Conservation (phyloP, 1,284 basidiomycete species). For the Heliocybe sulcata region DNA sequence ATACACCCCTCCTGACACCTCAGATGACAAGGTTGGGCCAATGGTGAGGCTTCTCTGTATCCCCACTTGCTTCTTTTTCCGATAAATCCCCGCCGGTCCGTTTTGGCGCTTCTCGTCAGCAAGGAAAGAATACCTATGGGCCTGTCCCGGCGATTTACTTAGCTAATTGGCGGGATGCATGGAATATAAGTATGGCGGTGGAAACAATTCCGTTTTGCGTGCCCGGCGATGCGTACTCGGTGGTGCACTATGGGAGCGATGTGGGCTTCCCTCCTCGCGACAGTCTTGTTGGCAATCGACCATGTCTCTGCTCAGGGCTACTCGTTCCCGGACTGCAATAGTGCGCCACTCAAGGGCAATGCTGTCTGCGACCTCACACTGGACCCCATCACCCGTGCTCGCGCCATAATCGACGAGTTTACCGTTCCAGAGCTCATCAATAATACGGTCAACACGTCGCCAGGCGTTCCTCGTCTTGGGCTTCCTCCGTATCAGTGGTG, state of each 20-base stretch:
- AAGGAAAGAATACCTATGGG: no score
- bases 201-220: not conserved
- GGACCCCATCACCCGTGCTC: slow-evolving; percentile 37
- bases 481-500: slow-evolving; percentile 48
- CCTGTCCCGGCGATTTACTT: not conserved
- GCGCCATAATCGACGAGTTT: slow-evolving; percentile 37
- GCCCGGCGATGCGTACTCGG: not conserved
- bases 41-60: not conserved
- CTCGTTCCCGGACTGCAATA: slow-evolving; percentile 39
- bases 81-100: not conserved
- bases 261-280: slow-evolving; percentile 2
- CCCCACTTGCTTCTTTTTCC: not conserved
- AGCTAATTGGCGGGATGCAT: not conserved
- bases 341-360: slow-evolving; percentile 35
- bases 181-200: not conserved
- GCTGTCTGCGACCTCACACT: slow-evolving; percentile 40
- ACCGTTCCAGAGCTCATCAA: slow-evolving; percentile 41
- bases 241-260: not conserved
- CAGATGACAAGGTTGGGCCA: not conserved
- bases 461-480: slow-evolving; percentile 43
- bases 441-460: slow-evolving; percentile 39
- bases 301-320: slow-evolving; percentile 1
- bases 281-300: not conserved
- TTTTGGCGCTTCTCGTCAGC: no score
- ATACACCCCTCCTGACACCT: not conserved